Percentiles rank a stretch among this genome's conserved stretches.
Conservation (phyloP, 2,329 filamentous ascomycete species). For the Mycosphaerella sp. region DNA sequence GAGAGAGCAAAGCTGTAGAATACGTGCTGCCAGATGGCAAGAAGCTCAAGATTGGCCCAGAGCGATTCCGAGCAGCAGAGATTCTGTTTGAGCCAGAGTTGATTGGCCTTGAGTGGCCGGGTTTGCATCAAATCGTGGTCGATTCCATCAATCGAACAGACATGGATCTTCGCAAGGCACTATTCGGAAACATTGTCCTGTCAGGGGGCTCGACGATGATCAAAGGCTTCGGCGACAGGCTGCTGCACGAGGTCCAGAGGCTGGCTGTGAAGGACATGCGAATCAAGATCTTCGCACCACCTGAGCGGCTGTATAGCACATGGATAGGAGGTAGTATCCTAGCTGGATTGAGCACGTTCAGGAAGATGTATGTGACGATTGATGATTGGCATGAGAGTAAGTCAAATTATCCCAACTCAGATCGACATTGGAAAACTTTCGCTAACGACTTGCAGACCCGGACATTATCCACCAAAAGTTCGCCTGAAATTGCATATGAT, state of each 20-base stretch:
- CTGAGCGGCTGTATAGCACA: conserved; percentile 96
- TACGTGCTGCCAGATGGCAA: conserved; percentile 90
- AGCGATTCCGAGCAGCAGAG: conserved; percentile 91
- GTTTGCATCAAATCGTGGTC: conserved; percentile 95
- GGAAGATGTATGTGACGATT: conserved; percentile 99
- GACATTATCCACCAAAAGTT: conserved; percentile 99
- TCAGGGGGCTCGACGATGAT: conserved; percentile 94
- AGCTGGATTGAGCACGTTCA: conserved; percentile 92
- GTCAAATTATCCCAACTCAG: conserved; percentile 17
- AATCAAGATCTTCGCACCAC: conserved; percentile 98
- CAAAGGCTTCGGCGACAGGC: conserved; percentile 89
- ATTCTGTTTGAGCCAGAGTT: conserved; percentile 97
- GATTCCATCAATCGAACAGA: conserved; percentile 94
- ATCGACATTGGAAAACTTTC: conserved; percentile 10
- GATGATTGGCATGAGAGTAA: conserved; percentile 95
- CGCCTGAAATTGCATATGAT: conserved; percentile 49
- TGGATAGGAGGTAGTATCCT: conserved; percentile 99
- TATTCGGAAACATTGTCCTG: conserved; percentile 95
- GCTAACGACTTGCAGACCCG: conserved; percentile 49
- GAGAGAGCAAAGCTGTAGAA: conserved; percentile 67
- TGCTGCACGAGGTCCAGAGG: conserved; percentile 85
- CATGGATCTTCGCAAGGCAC: conserved; percentile 84
- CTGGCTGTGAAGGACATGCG: conserved; percentile 98
- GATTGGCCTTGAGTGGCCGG: conserved; percentile 92
- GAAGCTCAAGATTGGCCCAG: conserved; percentile 87